phyloP scores from a whole-genome alignment of 179 eudicot species.

The Beta macrorhiza region DNA sequence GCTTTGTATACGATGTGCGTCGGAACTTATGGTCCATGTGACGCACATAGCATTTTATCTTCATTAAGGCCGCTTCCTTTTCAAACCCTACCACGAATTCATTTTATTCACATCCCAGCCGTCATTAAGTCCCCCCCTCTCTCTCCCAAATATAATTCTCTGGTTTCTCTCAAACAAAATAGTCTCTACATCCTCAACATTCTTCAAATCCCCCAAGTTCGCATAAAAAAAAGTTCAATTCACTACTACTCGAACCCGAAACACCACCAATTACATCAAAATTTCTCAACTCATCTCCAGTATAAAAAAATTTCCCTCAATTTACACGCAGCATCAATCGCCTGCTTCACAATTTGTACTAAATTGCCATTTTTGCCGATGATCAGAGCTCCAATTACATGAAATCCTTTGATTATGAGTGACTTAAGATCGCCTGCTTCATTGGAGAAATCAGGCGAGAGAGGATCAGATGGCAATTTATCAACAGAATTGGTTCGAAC shows the following conservation, averaged over 20 bases:
- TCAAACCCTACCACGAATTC: too few species aligned
- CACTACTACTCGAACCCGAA: conserved; percentile 19
- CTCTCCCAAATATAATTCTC: conserved; percentile 76
- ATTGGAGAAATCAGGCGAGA: too few species aligned
- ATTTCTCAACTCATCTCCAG: conserved; percentile 26
- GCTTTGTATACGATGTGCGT: too few species aligned
- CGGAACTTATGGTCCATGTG: too few species aligned
- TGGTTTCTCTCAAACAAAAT: conserved; percentile 60
- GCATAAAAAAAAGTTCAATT: conserved; percentile 49
- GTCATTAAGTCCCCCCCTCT: not conserved
- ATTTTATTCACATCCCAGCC: too few species aligned
- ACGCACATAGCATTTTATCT: too few species aligned
- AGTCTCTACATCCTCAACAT: conserved; percentile 46
- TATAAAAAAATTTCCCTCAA: conserved; percentile 44
- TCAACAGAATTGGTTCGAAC: too few species aligned
- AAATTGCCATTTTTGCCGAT: conserved; percentile 33
- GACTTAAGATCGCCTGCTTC: too few species aligned
- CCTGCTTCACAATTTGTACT: conserved; percentile 43
- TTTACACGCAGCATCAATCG: conserved; percentile 43
- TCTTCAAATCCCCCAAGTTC: conserved; percentile 35
- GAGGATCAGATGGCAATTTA: too few species aligned
- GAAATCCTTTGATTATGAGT: too few species aligned
- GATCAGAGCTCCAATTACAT: conserved; percentile 59
- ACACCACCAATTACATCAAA: conserved; percentile 44
- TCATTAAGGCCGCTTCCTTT: too few species aligned